phyloP scores from a whole-genome alignment of 2,329 filamentous ascomycete species.

The Neospermospora avenae region DNA sequence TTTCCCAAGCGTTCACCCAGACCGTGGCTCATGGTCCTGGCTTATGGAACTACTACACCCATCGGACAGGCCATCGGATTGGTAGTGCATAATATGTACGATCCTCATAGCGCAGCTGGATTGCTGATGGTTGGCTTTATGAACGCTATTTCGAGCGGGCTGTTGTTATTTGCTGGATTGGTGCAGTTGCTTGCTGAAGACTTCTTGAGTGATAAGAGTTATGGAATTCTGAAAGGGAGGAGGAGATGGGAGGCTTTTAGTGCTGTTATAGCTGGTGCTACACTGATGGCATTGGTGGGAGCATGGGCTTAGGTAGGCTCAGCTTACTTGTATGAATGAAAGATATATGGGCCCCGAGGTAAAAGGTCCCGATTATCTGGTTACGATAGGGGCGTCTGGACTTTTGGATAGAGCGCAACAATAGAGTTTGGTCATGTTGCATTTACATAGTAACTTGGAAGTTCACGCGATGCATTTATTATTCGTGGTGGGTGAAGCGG shows the following conservation, averaged over 20 bases:
- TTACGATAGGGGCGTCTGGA: neutral
- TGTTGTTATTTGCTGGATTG: slow-evolving; percentile 77
- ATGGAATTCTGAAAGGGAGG: slow-evolving; percentile 54
- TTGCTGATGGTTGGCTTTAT: slow-evolving; percentile 82
- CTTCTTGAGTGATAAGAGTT: slow-evolving; percentile 71
- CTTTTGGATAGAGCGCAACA: neutral
- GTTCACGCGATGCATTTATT: neutral
- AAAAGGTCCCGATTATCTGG: neutral
- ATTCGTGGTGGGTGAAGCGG: no score
- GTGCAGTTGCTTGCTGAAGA: slow-evolving; percentile 85
- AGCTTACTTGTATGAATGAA: neutral
- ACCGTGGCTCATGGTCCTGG: slow-evolving; percentile 77
- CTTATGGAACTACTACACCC: slow-evolving; percentile 74
- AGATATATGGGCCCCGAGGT: neutral
- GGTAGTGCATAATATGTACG: slow-evolving; percentile 73
- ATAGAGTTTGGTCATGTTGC: neutral
- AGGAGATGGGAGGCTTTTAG: slow-evolving; percentile 58
- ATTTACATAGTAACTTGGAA: neutral
- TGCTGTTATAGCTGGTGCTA: slow-evolving; percentile 56
- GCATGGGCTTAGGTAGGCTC: slow-evolving; percentile 63
- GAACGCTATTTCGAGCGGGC: slow-evolving; percentile 78
- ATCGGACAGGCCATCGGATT: slow-evolving; percentile 81
- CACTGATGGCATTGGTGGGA: slow-evolving; percentile 64
- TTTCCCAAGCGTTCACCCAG: slow-evolving; percentile 71
- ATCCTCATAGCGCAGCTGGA: slow-evolving; percentile 71